Percentiles rank a stretch among this genome's conserved stretches.
Evolutionary conservation across 306 rosid species (phyloP).

Genomic region (Fragaria vesca): DNA sequence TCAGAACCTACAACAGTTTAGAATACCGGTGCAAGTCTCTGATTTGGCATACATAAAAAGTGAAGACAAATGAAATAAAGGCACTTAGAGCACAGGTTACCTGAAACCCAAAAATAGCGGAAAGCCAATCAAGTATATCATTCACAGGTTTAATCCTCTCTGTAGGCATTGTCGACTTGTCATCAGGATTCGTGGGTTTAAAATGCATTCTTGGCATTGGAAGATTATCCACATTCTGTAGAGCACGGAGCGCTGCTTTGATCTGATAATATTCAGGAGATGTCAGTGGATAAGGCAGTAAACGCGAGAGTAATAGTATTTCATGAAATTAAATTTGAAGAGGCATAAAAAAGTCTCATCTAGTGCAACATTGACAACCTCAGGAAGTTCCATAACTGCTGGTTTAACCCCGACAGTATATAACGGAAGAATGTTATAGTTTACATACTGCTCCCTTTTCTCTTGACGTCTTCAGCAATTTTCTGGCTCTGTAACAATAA

Average conservation of each 20-base stretch:
- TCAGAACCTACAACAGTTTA: conserved; percentile 1
- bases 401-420: conserved; percentile 84
- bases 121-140: conserved; percentile 91
- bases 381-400: conserved; percentile 82
- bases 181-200: conserved; percentile 30
- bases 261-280: conserved; percentile 46
- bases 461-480: conserved; percentile 64
- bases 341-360: not conserved
- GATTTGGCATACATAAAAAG: not conserved
- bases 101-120: conserved; percentile 89
- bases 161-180: conserved; percentile 34
- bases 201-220: conserved; percentile 62
- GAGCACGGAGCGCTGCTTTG: conserved; percentile 70
- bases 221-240: conserved; percentile 61
- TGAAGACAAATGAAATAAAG: conserved; percentile 9
- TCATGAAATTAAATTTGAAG: not conserved
- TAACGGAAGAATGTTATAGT: conserved; percentile 88
- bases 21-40: conserved; percentile 3
- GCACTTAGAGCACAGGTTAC: conserved; percentile 36
- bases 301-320: not conserved
- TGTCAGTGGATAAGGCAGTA: conserved; percentile 8
- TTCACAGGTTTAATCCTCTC: conserved; percentile 61
- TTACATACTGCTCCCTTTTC: conserved; percentile 57
- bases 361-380: conserved; percentile 45
- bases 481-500: conserved; percentile 53